Evolutionary conservation across 768 basidiomycete species (phyloP).

Genomic region (Hericium alpestre): DNA sequence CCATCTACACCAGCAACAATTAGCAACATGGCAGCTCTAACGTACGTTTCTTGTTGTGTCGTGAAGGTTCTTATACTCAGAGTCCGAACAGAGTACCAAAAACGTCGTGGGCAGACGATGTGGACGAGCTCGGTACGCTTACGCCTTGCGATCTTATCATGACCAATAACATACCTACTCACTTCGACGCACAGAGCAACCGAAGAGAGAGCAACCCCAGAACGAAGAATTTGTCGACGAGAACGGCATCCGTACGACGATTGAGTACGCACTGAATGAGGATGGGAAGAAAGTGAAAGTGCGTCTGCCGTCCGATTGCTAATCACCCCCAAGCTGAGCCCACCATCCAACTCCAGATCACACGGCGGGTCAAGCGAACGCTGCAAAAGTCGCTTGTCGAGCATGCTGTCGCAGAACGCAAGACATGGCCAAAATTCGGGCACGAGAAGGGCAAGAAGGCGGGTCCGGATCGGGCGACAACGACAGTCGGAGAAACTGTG

Average conservation of each 20-base stretch:
- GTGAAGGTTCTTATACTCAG: neutral
- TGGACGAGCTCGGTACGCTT: constrained; percentile 23
- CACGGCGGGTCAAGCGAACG: constrained; percentile 73
- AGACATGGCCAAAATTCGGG: constrained; percentile 92
- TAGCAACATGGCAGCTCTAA: neutral
- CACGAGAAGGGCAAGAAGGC: constrained; percentile 76
- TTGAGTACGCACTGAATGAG: constrained; percentile 79
- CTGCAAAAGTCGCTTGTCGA: constrained; percentile 90
- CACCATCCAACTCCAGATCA: constrained; percentile 43
- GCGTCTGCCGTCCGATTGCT: constrained; percentile 11
- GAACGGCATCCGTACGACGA: constrained; percentile 77
- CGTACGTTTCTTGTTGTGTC: neutral
- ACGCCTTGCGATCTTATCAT: neutral
- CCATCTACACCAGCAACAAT: neutral
- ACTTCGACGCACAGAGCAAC: neutral
- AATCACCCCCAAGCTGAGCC: neutral
- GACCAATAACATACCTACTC: neutral
- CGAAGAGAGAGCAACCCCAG: constrained; percentile 37
- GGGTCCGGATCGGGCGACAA: constrained; percentile 89
- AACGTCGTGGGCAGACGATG: constrained; percentile 31
- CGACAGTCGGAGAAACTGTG: constrained; percentile 77
- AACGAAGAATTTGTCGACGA: constrained; percentile 69
- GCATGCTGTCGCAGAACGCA: constrained; percentile 86
- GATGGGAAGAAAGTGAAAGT: constrained; percentile 95
- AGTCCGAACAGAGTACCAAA: constrained; percentile 21